These are phyloP conservation scores for Picochlorum costavermella DNA, from an alignment of 139 green algal species.

Conservation along the genomic window DNA sequence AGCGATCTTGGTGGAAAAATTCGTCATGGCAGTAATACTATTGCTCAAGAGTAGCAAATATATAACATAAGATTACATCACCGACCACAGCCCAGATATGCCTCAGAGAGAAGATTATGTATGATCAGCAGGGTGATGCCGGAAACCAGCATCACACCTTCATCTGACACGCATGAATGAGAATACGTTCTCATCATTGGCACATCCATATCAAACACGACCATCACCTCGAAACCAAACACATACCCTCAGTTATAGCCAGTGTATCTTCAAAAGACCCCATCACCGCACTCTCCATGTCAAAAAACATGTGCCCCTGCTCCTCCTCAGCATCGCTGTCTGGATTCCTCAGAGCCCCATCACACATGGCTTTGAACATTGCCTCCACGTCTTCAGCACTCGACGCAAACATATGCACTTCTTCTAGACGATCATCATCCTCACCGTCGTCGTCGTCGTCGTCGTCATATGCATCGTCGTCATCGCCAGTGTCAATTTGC, in stretches of 20 bases:
- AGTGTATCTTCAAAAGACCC: neutral
- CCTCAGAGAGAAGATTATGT: slow-evolving; percentile 41
- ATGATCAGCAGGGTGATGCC: slow-evolving; percentile 7
- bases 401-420: slow-evolving; percentile 9
- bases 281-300: slow-evolving; percentile 12
- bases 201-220: neutral
- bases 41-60: slow-evolving; percentile 41
- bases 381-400: slow-evolving; percentile 17
- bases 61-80: neutral
- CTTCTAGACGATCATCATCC: neutral
- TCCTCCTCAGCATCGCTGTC: slow-evolving; percentile 14
- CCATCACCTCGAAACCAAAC: no score
- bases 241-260: slow-evolving; percentile 12
- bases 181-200: slow-evolving; percentile 29
- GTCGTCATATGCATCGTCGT: neutral
- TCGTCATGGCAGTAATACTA: slow-evolving; percentile 8
- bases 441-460: neutral
- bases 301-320: slow-evolving; percentile 17
- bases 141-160: slow-evolving; percentile 7
- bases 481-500: slow-evolving; percentile 15
- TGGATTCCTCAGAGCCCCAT: slow-evolving; percentile 31
- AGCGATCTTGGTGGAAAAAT: slow-evolving; percentile 34
- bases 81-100: neutral
- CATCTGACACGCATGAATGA: slow-evolving; percentile 47
- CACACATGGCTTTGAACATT: slow-evolving; percentile 29